Evolutionary conservation across 2,329 filamentous ascomycete species (phyloP).

Genomic region (Nemania serpens): DNA sequence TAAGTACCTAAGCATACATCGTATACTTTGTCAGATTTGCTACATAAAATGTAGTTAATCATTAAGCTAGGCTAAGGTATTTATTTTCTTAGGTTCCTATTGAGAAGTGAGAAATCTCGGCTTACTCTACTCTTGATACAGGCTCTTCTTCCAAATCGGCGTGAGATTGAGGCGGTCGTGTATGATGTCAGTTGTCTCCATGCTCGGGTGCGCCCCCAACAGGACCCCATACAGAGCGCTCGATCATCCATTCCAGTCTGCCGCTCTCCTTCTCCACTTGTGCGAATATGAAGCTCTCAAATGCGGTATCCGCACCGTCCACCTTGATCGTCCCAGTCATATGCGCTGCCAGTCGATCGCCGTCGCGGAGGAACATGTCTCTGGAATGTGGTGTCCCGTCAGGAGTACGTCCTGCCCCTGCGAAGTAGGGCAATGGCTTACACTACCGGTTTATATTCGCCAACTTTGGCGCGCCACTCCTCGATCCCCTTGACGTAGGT

Average conservation of each 20-base stretch:
- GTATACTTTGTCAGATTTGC: too few relatives aligned
- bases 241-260: slow-evolving; percentile 38
- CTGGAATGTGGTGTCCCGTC: slow-evolving; percentile 20
- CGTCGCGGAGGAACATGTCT: slow-evolving; percentile 40
- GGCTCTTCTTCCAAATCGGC: too few relatives aligned
- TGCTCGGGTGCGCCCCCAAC: slow-evolving; percentile 22
- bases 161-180: too few relatives aligned
- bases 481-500: slow-evolving; percentile 33
- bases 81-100: too few relatives aligned
- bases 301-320: slow-evolving; percentile 31
- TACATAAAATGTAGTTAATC: too few relatives aligned
- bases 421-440: too few relatives aligned
- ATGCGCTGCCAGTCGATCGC: slow-evolving; percentile 38
- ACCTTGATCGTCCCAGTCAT: slow-evolving; percentile 40
- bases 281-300: slow-evolving; percentile 42
- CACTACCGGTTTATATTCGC: slow-evolving; percentile 38
- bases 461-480: slow-evolving; percentile 38
- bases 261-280: slow-evolving; percentile 37
- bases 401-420: too few relatives aligned
- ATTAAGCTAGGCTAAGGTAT: too few relatives aligned
- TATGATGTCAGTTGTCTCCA: too few relatives aligned
- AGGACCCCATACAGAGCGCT: slow-evolving; percentile 37
- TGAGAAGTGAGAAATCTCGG: too few relatives aligned
- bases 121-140: too few relatives aligned
- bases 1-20: too few relatives aligned